Conservation (phyloP, 2,329 filamentous ascomycete genomes). For the Cladosporium sp. region DNA sequence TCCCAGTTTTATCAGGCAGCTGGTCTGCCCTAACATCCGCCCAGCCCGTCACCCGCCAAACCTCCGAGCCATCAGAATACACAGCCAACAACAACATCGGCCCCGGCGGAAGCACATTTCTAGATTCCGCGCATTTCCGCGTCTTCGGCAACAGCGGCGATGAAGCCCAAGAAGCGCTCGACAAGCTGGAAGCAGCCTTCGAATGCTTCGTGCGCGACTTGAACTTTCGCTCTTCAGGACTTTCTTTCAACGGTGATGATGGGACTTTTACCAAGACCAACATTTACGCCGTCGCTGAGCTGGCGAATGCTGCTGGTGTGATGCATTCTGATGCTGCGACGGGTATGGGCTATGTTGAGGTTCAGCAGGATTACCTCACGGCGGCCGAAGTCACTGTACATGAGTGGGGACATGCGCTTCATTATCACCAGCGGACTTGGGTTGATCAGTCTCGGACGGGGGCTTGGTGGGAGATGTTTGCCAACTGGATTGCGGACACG, state of each 20-base stretch:
- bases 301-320: neutral
- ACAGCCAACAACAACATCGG: neutral
- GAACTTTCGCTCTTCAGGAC: neutral
- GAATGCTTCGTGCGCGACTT: neutral
- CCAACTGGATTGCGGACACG: slow-evolving; percentile 48
- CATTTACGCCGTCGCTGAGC: slow-evolving; percentile 17
- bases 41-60: neutral
- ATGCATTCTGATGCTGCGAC: slow-evolving; percentile 15
- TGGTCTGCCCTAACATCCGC: neutral
- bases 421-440: slow-evolving; percentile 37
- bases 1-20: neutral
- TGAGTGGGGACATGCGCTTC: slow-evolving; percentile 48
- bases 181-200: neutral
- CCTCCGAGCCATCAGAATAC: neutral
- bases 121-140: neutral
- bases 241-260: slow-evolving; percentile 20
- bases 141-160: neutral
- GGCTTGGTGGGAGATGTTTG: slow-evolving; percentile 50
- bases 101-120: neutral
- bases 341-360: slow-evolving; percentile 43
- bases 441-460: slow-evolving; percentile 43
- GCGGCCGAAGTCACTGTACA: slow-evolving; percentile 43
- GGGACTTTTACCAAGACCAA: slow-evolving; percentile 24
- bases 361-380: slow-evolving; percentile 37
- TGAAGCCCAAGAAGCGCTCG: neutral